Conservation (phyloP, 257 asterid species). For the Solanum chmielewskii region DNA sequence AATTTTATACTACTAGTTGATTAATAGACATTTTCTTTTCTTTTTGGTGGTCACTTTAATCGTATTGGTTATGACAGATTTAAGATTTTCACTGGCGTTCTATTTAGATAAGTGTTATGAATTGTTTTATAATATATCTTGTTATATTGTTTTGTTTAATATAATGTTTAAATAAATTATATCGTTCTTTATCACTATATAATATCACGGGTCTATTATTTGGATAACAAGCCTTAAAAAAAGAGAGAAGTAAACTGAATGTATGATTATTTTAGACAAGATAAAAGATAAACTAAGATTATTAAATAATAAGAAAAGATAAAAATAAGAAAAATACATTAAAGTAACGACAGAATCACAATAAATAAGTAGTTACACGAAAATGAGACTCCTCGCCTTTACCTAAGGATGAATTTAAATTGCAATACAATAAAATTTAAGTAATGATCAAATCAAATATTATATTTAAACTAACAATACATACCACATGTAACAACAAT, state of each 20-base stretch:
- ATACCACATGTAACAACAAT: not conserved
- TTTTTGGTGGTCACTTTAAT: not conserved
- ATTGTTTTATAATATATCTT: no score
- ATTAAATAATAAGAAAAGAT: not conserved
- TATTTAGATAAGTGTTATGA: no score
- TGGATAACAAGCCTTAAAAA: not conserved
- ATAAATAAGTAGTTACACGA: no score
- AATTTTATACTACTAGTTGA: not conserved
- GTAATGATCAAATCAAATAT: not conserved
- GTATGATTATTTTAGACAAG: no score
- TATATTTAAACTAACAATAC: not conserved
- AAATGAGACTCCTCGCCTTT: not conserved
- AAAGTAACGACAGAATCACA: not conserved
- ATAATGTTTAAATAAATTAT: no score
- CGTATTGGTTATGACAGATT: fast-evolving
- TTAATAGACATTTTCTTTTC: not conserved
- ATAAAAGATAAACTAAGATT: no score
- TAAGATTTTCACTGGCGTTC: no score
- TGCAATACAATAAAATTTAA: no score
- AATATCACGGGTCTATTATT: no score
- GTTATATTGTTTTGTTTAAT: no score
- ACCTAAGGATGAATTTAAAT: not conserved
- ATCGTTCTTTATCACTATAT: no score
- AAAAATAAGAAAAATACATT: not conserved
- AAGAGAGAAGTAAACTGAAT: not conserved